Percentiles rank a stretch among this genome's conserved stretches.
These are phyloP conservation scores for Magnolia changhungtana DNA, from an alignment of 164 flowering plant species.

Conservation along the genomic window DNA sequence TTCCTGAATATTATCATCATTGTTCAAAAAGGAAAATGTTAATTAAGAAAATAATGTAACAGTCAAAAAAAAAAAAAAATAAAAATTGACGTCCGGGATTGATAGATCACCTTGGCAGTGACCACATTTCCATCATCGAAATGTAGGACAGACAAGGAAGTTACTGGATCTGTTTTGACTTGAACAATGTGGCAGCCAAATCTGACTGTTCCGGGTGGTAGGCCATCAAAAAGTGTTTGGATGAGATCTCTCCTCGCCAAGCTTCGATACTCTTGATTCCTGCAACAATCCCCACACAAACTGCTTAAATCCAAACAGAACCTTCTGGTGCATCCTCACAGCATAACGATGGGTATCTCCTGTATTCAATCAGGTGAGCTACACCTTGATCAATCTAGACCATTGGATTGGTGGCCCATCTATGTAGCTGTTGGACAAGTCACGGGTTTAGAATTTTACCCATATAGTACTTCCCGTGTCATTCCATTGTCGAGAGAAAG, in stretches of 20 bases:
- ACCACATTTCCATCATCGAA: constrained; percentile 34
- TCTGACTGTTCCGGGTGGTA: constrained; percentile 35
- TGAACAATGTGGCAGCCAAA: constrained; percentile 30
- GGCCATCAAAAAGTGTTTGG: constrained; percentile 20
- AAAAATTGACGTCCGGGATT: not conserved
- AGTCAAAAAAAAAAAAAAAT: not conserved
- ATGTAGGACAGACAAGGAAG: constrained; percentile 27
- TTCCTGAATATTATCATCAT: too few species aligned
- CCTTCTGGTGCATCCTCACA: too few species aligned
- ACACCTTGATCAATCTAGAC: too few species aligned
- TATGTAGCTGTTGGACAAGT: not conserved
- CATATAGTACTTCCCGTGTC: constrained; percentile 3
- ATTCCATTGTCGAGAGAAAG: constrained; percentile 10
- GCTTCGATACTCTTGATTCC: constrained; percentile 42
- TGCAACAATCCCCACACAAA: not conserved
- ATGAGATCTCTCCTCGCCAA: constrained; percentile 39
- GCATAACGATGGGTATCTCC: too few species aligned
- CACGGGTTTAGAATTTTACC: constrained; percentile 15
- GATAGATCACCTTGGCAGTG: constrained; percentile 35
- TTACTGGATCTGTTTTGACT: constrained; percentile 23
- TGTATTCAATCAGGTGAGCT: too few species aligned
- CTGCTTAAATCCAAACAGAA: too few species aligned
- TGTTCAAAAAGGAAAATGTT: not conserved
- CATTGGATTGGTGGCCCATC: too few species aligned
- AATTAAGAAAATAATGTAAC: not conserved